phyloP scores from a whole-genome alignment of 345 rosid species.

The Ceriops zippeliana region DNA sequence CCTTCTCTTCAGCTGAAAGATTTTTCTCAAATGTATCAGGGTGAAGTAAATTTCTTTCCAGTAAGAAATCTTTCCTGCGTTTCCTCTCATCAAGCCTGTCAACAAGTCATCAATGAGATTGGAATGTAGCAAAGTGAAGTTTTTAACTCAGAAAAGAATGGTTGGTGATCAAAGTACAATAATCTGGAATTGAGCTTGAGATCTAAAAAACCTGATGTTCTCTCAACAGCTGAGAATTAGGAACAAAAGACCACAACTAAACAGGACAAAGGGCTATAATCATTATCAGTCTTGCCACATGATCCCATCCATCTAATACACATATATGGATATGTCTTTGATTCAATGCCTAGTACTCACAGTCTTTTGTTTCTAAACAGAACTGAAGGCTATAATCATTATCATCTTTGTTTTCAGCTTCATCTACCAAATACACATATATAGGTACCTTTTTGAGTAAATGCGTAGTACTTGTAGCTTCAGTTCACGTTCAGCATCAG shows the following conservation, averaged over 20 bases:
- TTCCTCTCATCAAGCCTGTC: conserved; percentile 95
- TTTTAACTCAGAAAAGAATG: too few relatives aligned
- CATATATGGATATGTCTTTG: too few relatives aligned
- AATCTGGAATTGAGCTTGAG: too few relatives aligned
- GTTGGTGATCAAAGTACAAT: too few relatives aligned
- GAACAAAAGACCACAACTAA: too few relatives aligned
- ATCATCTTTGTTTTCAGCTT: not conserved
- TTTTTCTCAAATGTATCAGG: conserved; percentile 65
- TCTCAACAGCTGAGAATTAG: too few relatives aligned
- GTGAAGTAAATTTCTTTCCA: conserved; percentile 79
- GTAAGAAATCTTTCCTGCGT: conserved; percentile 80
- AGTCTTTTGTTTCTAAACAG: not conserved
- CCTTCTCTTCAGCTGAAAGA: conserved; percentile 67
- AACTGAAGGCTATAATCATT: not conserved
- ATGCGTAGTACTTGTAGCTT: conserved; percentile 79
- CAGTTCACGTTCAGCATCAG: conserved; percentile 68
- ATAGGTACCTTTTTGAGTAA: conserved; percentile 64
- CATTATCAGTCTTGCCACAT: too few relatives aligned
- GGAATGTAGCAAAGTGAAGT: not conserved
- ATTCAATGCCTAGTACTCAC: too few relatives aligned
- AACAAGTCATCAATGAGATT: conserved; percentile 18
- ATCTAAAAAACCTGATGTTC: too few relatives aligned
- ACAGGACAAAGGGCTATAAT: too few relatives aligned
- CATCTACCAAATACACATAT: not conserved
- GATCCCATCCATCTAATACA: too few relatives aligned